Conservation (phyloP, 1,139 yeast species). For the Taiozyma sp. region DNA sequence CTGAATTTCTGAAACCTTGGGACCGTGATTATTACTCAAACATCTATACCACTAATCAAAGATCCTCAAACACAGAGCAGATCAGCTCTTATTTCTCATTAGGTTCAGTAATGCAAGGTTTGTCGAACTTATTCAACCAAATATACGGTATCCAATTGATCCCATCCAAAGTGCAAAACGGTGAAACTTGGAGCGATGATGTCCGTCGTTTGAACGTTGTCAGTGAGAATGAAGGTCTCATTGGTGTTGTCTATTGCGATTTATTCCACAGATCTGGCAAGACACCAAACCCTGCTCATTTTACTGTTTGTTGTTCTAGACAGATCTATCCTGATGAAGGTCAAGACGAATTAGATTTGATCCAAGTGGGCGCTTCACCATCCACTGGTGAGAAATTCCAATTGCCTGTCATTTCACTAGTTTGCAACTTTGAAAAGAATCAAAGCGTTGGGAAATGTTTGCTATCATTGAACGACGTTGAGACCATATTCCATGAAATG, state of each 20-base stretch:
- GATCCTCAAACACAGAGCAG: constrained; percentile 33
- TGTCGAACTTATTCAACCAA: constrained; percentile 61
- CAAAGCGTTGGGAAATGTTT: constrained; percentile 35
- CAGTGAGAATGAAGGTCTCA: constrained; percentile 50
- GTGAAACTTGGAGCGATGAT: constrained; percentile 91
- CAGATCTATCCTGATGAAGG: constrained; percentile 52
- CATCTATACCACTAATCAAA: constrained; percentile 31
- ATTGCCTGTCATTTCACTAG: constrained; percentile 83
- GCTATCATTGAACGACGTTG: constrained; percentile 74
- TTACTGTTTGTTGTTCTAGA: constrained; percentile 94
- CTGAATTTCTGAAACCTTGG: constrained; percentile 71
- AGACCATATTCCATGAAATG: constrained; percentile 96
- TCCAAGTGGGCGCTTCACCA: constrained; percentile 34
- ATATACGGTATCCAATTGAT: constrained; percentile 75
- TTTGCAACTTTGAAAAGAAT: constrained; percentile 72
- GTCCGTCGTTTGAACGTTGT: constrained; percentile 79
- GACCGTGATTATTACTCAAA: constrained; percentile 75
- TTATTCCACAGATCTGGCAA: constrained; percentile 59
- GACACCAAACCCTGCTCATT: constrained; percentile 83
- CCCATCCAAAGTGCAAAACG: constrained; percentile 58
- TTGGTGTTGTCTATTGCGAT: constrained; percentile 69
- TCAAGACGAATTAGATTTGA: constrained; percentile 31
- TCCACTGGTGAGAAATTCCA: constrained; percentile 50
- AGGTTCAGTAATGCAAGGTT: constrained; percentile 84
- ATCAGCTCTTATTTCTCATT: constrained; percentile 69